Conservation (phyloP, 2,329 filamentous ascomycete genomes). For the Aspergillus candidus region DNA sequence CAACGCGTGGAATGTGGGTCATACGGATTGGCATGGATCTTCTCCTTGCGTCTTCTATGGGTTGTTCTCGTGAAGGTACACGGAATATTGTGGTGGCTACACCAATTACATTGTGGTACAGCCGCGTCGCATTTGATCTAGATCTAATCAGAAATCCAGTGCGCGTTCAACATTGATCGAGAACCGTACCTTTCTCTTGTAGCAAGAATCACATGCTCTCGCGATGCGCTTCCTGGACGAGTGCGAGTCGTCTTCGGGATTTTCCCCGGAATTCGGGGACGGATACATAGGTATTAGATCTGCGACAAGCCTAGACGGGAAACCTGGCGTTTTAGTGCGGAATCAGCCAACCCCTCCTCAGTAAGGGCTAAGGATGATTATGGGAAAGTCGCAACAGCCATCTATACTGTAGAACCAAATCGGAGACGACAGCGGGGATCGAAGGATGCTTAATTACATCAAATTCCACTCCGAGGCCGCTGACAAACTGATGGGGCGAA, state of each 20-base stretch:
- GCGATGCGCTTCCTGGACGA: constrained; percentile 21
- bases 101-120: constrained; percentile 46
- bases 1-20: neutral
- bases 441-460: too few species aligned
- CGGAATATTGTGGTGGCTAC: constrained; percentile 42
- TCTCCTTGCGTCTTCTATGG: constrained; percentile 24
- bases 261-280: constrained; percentile 10
- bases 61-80: constrained; percentile 42
- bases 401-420: too few species aligned
- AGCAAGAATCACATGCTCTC: constrained; percentile 47
- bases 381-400: too few species aligned
- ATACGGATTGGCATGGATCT: constrained; percentile 18
- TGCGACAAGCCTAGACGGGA: too few species aligned
- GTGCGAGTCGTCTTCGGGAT: constrained; percentile 17
- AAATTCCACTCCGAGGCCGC: too few species aligned
- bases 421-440: too few species aligned
- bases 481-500: too few species aligned
- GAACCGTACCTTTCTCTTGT: constrained; percentile 45
- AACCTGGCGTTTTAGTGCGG: too few species aligned
- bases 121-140: constrained; percentile 49
- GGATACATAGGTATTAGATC: constrained; percentile 12
- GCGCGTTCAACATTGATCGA: too few species aligned
- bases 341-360: too few species aligned
- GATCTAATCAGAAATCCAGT: constrained; percentile 1
- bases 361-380: too few species aligned